Evolutionary conservation across 192 early-diverging fungal species (phyloP), one percentile per base, ranked within the genome.

Genomic region (Mortierella alpina): DNA sequence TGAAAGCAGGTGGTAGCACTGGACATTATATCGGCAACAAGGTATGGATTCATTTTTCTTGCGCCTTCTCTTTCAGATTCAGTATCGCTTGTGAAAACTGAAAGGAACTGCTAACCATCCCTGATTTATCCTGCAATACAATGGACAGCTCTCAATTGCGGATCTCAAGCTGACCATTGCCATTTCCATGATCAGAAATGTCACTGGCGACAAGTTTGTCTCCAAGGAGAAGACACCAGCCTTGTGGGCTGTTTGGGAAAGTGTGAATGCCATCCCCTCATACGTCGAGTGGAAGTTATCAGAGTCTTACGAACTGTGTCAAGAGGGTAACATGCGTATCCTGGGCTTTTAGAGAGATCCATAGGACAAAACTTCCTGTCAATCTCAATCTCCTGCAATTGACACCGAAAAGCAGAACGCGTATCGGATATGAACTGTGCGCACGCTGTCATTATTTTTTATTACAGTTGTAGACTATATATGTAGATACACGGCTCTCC

Each of bases 171-270:
- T 62, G 46, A 20, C 17, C 0, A 39, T 68, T 40, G 65, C 60
- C 11, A 51, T 75, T 6, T n/a, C 54, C 10, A 63, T 60, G 4
- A 51, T 68, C 50, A 3, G 57, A 2, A 23, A 58, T 4, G 7
- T 75, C 17, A 68, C 73, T 10, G 49, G 42, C 12, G 73, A 75
- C 59, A 53, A 47, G 46, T 68, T 63, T 44, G 31, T 75, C 10
- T 63, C 66, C 31, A 55, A 75, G 20, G 58, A 66, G 15, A 44
- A 49, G 7, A 75, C 73, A 18, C 73, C 73, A 11, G 73, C 63
- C 11, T 55, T 75, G 0, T 75, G 59, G 58, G 60, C 73, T 15
- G 73, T 75, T n/a, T 75, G 59, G 58, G 59, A 75, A 46, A 75
- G 15, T 7, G 73, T 75, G 48, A 68, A 54, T 46, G 60, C 66